Evolutionary conservation across 192 early-diverging fungal species (phyloP).

Genomic region (Linnemannia zychae): DNA sequence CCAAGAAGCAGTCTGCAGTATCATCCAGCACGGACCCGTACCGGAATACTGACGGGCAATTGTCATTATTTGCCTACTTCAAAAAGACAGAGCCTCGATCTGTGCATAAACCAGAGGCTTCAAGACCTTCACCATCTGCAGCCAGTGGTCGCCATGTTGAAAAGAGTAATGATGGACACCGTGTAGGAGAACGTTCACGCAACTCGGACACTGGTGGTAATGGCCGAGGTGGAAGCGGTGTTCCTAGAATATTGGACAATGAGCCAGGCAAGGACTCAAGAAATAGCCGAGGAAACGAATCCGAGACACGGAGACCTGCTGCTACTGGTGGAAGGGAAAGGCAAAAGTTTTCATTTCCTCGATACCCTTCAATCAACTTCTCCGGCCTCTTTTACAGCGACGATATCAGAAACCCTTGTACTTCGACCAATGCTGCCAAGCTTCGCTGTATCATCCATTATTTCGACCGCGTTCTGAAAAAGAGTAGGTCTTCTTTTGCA

Average conservation of each 20-base stretch:
- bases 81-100: conserved; percentile 26
- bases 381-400: conserved; percentile 35
- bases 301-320: not conserved
- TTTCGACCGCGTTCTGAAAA: conserved; percentile 38
- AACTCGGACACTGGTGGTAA: not conserved
- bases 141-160: not conserved
- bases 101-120: not conserved
- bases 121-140: not conserved
- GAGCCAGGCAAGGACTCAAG: not conserved
- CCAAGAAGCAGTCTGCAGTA: not conserved
- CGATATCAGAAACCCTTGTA: not conserved
- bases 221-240: not conserved
- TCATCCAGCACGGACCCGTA: conserved; percentile 9
- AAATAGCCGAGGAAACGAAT: not conserved
- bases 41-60: conserved; percentile 28
- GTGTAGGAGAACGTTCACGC: not conserved
- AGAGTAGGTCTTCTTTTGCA: conserved; percentile 14
- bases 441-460: conserved; percentile 52
- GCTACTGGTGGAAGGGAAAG: not conserved
- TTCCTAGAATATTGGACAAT: no score
- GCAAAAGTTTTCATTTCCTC: not conserved
- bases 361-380: conserved; percentile 51
- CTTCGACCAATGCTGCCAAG: conserved; percentile 41
- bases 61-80: conserved; percentile 43
- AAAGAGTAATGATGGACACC: not conserved